Evolutionary conservation across 192 early-diverging fungal species (phyloP).

Genomic region (Haplosporangium gracile): DNA sequence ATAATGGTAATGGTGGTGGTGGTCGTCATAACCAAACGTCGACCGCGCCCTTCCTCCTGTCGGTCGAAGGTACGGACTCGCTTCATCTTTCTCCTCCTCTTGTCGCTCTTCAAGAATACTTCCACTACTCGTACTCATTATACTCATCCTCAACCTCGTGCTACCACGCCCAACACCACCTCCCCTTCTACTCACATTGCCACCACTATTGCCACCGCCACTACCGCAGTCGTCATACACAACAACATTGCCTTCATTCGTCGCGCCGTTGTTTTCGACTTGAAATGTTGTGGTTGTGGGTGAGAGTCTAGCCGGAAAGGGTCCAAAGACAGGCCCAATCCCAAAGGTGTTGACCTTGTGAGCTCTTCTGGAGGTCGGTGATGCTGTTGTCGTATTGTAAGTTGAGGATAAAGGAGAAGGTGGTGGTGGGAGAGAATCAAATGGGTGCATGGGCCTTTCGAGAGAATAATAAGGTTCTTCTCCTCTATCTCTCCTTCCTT

Average conservation of each 20-base stretch:
- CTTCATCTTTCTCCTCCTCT: not conserved
- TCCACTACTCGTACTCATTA: not conserved
- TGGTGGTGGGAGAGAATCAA: not conserved
- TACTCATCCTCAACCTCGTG: not conserved
- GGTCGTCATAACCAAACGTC: constrained; percentile 41
- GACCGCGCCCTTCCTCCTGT: constrained; percentile 19
- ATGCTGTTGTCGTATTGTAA: not conserved
- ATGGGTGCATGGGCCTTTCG: constrained; percentile 1
- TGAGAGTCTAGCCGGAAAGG: not conserved
- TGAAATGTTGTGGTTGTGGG: not conserved
- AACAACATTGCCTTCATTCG: not conserved
- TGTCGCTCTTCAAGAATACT: not conserved
- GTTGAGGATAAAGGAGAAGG: not conserved
- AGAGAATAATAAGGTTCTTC: not conserved
- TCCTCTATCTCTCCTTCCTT: not conserved
- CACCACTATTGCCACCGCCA: not conserved
- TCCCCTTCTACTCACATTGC: not conserved
- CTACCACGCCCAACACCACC: not conserved
- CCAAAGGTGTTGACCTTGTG: constrained; percentile 5
- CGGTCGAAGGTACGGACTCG: not conserved
- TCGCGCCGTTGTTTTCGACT: not conserved
- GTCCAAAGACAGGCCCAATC: not conserved
- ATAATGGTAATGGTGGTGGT: not conserved
- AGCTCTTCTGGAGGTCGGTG: not conserved
- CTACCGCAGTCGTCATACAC: not conserved